phyloP scores from a whole-genome alignment of 768 basidiomycete genomes.

The Amanita molliuscula region DNA sequence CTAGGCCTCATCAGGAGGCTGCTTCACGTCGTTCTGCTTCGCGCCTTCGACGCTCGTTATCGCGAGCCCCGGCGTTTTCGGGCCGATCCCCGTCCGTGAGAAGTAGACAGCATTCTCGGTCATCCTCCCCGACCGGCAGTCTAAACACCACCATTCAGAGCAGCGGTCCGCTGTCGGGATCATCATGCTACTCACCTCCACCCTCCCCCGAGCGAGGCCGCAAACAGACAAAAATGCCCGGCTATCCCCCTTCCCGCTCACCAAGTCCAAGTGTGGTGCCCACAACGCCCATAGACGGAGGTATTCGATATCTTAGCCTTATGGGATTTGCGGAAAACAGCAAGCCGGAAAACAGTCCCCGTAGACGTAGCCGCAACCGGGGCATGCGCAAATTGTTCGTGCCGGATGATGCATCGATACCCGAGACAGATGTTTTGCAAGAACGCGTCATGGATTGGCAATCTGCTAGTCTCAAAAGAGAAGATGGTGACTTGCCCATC shows the following conservation, averaged over 20 bases:
- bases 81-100: conserved; percentile 29
- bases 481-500: conserved; percentile 5
- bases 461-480: background rate
- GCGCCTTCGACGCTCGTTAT: conserved; percentile 35
- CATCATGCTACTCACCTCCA: conserved; percentile 16
- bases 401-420: conserved; percentile 2
- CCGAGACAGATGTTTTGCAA: conserved; percentile 3
- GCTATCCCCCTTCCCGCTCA: conserved; percentile 28
- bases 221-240: conserved; percentile 13
- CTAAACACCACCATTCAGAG: conserved; percentile 10
- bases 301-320: conserved; percentile 9
- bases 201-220: conserved; percentile 26
- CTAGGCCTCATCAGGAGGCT: conserved; percentile 15
- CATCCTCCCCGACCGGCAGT: conserved; percentile 16
- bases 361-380: background rate
- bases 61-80: conserved; percentile 33
- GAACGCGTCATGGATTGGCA: background rate
- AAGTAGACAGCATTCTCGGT: conserved; percentile 27
- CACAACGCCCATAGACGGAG: conserved; percentile 30
- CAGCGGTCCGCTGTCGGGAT: conserved; percentile 14
- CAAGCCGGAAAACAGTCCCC: conserved; percentile 3
- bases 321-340: conserved; percentile 11
- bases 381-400: background rate
- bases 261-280: conserved; percentile 38
- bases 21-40: conserved; percentile 31